Base-by-base conservation (phyloP, 495 filamentous ascomycete species). In the Copromyces sp. region DNA sequence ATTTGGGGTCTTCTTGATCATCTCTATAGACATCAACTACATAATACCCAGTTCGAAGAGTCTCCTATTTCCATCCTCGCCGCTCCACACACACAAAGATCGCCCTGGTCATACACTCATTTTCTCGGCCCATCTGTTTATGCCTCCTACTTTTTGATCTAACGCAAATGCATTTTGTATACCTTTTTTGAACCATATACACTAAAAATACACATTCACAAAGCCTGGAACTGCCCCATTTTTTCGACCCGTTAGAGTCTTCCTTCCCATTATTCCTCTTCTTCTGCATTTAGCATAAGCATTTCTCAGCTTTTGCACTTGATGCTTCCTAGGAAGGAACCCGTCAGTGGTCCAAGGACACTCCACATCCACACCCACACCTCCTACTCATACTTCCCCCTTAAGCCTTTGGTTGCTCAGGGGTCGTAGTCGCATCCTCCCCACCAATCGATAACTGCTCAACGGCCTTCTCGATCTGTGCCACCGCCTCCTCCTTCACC, bases 381-480 rank as follows among this genome's bases (percentile, higher is more conserved):
- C 5, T 11, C n/a, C 8, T 16, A 5, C 12, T 44, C 24, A 8
- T 32, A 3, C 20, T 20, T 5, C 5, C 41, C 41, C 41, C 14
- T 17, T 74, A 76, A 72, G 53, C 32, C 70, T 24, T 74, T 2
- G 73, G 75, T 40, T 74, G 73, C 5, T 75, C 71, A 14, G 40
- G 42, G 20, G 72, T 45, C 16, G 73, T 74, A 16, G 32, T 16
- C 69, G 32, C 70, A 53, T n/a, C 41, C 29, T 75, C 76, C 14
- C 44, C 71, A 14, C 44, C 71, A 24, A 78, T 41, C 39, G 74
- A 74, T 39, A 78, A 70, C 72, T 75, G 69, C 70, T 77, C 73
- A 17, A 77, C 74, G 44, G 75, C 75, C 69, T 75, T 73, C 61
- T 74, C 72, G 24, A 72, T 72, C 45, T 68, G 42, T 4, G 69